phyloP scores from a whole-genome alignment of 1,284 basidiomycete genomes.

The Termitomyces sp. region DNA sequence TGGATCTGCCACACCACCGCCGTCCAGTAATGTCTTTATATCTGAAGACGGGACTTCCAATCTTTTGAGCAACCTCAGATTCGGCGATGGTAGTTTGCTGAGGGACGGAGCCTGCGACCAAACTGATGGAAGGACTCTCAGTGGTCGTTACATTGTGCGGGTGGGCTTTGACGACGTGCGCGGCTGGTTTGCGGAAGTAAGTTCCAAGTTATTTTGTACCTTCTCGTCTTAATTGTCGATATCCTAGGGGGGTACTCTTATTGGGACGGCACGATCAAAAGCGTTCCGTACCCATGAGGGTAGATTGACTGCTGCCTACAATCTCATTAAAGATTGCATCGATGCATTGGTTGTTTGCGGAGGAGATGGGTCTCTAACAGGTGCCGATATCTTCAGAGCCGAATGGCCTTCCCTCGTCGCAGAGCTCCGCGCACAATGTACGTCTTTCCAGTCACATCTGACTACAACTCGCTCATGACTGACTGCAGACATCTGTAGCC shows the following conservation, averaged over 20 bases:
- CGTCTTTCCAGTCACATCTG: conserved; percentile 6
- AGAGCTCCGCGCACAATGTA: conserved; percentile 63
- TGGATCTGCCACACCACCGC: conserved; percentile 10
- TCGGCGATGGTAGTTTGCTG: conserved; percentile 87
- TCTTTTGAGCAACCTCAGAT: conserved; percentile 69
- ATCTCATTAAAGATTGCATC: conserved; percentile 94
- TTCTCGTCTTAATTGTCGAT: background rate
- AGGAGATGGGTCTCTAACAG: conserved; percentile 94
- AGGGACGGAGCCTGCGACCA: conserved; percentile 89
- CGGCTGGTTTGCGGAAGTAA: conserved; percentile 87
- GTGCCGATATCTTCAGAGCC: conserved; percentile 88
- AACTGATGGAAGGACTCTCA: conserved; percentile 64
- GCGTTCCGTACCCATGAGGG: conserved; percentile 88
- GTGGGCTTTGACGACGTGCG: conserved; percentile 99
- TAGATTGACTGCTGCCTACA: conserved; percentile 80
- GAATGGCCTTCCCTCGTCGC: conserved; percentile 90
- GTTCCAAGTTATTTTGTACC: conserved; percentile 17
- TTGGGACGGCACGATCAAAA: conserved; percentile 90
- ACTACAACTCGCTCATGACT: background rate
- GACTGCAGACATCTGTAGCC: conserved; percentile 31
- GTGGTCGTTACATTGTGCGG: conserved; percentile 90
- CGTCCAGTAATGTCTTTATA: background rate
- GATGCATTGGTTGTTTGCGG: conserved; percentile 96
- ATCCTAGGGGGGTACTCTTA: conserved; percentile 86
- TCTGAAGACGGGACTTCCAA: conserved; percentile 31